Evolutionary conservation across 805 yeast genomes (phyloP).

Genomic region (Saccharomycopsis selenospora): DNA sequence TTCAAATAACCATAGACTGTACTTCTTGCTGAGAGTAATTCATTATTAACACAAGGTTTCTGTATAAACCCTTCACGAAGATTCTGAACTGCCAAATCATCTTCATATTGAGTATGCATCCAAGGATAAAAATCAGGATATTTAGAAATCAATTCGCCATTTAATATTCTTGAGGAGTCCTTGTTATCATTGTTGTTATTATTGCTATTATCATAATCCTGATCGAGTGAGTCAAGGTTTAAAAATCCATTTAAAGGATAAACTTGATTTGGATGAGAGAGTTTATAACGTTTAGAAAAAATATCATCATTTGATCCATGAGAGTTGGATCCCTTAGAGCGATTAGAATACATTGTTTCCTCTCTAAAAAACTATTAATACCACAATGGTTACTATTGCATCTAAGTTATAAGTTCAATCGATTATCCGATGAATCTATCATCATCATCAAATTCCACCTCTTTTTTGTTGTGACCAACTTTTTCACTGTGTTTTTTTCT

Average conservation of each 20-base stretch:
- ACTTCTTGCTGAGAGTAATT: constrained; percentile 62
- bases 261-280: constrained; percentile 30
- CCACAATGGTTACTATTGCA: too few relatives aligned
- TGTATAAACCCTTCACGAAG: constrained; percentile 69
- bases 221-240: constrained; percentile 17
- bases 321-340: background rate
- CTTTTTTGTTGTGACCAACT: too few relatives aligned
- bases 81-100: constrained; percentile 43
- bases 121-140: constrained; percentile 74
- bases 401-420: too few relatives aligned
- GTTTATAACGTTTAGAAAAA: constrained; percentile 27
- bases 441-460: too few relatives aligned
- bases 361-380: too few relatives aligned
- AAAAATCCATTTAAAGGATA: constrained; percentile 25
- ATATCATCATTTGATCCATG: constrained; percentile 23
- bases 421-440: too few relatives aligned
- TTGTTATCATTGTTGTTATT: background rate
- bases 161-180: background rate
- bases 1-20: constrained; percentile 35
- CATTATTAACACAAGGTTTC: constrained; percentile 54
- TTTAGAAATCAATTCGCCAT: constrained; percentile 19
- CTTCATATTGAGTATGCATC: constrained; percentile 52
- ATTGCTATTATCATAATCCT: constrained; percentile 9
- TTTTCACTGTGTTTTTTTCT: too few relatives aligned
- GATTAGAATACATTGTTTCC: background rate